Evolutionary conservation across 192 early-diverging fungal genomes (phyloP).

Genomic region (Mortierella claussenii): DNA sequence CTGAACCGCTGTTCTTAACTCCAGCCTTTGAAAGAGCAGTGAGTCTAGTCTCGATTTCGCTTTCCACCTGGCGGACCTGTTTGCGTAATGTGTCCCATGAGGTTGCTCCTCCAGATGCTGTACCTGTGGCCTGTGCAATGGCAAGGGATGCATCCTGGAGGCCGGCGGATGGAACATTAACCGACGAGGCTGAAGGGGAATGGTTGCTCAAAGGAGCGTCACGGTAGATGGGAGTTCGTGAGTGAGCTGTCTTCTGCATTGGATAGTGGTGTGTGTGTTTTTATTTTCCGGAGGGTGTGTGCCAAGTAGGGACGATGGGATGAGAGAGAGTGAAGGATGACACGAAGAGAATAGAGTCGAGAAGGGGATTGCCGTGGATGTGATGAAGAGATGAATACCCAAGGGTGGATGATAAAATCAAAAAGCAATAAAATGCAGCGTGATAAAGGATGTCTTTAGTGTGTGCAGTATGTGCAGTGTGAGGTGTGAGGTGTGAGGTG

Average conservation of each 20-base stretch:
- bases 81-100: slow-evolving; percentile 77
- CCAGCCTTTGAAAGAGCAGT: slow-evolving; percentile 62
- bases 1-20: slow-evolving; percentile 20
- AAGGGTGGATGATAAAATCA: too few species aligned
- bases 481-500: too few species aligned
- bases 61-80: slow-evolving; percentile 77
- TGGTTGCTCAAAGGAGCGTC: slow-evolving; percentile 38
- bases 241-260: slow-evolving; percentile 43
- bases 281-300: too few species aligned
- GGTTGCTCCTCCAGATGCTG: slow-evolving; percentile 3
- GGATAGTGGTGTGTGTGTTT: background rate
- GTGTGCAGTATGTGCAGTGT: too few species aligned
- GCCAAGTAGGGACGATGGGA: too few species aligned
- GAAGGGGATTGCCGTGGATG: too few species aligned
- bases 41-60: slow-evolving; percentile 77
- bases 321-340: too few species aligned
- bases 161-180: background rate
- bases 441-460: too few species aligned
- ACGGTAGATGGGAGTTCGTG: slow-evolving; percentile 44
- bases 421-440: too few species aligned
- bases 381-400: too few species aligned
- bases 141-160: slow-evolving; percentile 40
- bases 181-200: slow-evolving; percentile 13
- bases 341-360: too few species aligned
- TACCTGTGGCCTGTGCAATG: slow-evolving; percentile 35